These are phyloP conservation scores for Trichocladium uniseriatum DNA, from an alignment of 495 filamentous ascomycete genomes.

Conservation along the genomic window DNA sequence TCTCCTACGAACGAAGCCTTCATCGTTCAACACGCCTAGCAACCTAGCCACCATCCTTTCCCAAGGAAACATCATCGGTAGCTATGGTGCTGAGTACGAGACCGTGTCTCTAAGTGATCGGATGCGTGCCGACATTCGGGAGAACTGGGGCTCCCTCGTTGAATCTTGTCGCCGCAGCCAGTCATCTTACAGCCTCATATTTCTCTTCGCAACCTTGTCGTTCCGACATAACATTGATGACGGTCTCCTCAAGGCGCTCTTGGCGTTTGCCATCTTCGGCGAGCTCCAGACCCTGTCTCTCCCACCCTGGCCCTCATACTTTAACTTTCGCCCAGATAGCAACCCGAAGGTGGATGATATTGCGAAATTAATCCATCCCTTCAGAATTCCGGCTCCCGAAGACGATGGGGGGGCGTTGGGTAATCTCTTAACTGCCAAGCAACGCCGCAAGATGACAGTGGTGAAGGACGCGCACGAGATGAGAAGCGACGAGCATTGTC, in stretches of 20 bases:
- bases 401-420: slow-evolving; percentile 12
- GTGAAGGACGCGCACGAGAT: slow-evolving; percentile 18
- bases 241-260: slow-evolving; percentile 21
- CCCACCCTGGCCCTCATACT: slow-evolving; percentile 21
- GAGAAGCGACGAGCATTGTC: slow-evolving; percentile 20
- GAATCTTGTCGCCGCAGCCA: slow-evolving; percentile 18
- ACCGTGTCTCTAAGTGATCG: slow-evolving; percentile 16
- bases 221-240: slow-evolving; percentile 28
- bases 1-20: slow-evolving; percentile 21
- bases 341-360: slow-evolving; percentile 24
- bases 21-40: slow-evolving; percentile 11
- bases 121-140: slow-evolving; percentile 24
- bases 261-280: slow-evolving; percentile 22
- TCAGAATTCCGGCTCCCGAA: slow-evolving; percentile 10
- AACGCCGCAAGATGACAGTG: slow-evolving; percentile 16
- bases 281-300: slow-evolving; percentile 21
- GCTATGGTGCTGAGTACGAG: slow-evolving; percentile 18
- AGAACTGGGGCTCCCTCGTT: slow-evolving; percentile 32
- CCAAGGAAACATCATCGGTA: slow-evolving; percentile 25
- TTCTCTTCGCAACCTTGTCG: slow-evolving; percentile 22
- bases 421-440: slow-evolving; percentile 15
- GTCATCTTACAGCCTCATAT: slow-evolving; percentile 20
- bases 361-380: slow-evolving; percentile 16
- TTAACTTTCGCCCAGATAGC: slow-evolving; percentile 22
- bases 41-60: slow-evolving; percentile 21